Base-by-base conservation (phyloP, 2,329 filamentous ascomycete species). In the Sarocladium strictum region DNA sequence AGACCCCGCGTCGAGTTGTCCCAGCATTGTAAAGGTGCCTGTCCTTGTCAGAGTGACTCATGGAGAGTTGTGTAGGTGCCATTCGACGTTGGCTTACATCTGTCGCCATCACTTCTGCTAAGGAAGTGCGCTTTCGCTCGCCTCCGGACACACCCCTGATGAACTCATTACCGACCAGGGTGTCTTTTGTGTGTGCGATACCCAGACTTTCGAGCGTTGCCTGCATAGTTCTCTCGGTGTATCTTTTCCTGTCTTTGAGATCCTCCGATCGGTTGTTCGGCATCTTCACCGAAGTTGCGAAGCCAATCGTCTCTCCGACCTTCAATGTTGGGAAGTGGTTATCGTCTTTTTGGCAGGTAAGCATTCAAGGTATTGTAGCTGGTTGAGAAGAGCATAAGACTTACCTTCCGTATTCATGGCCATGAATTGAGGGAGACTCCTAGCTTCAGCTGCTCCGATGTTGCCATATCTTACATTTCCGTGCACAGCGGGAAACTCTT, bases 71-170 rank as follows among this genome's bases (percentile, higher is more conserved):
- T 11, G 24, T 3, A 15, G 19, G 11, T 9, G 21, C 17, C 4
- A 19, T 23, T 23, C 21, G n/a, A 19, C n/a, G 23, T 3, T 21
- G 5, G n/a, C 17, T 50, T 12, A 29, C 15, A 7, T 76, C 72
- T 0, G 79, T 79, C 0, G 81, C 77, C 56, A 87, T 65, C 10
- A 76, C 79, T 61, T 89, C 86, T 3, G 84, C 79, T 53, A 89
- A 86, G 1, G 82, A 86, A 0, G 88, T 84, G 59, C 85, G 78
- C 67, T 88, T 88, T 5, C 84, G 70, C 65, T 89, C 85, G 27
- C 86, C 85, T 24, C 85, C 85, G 15, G 80, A 84, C 0, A 89
- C 82, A 60, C 86, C 84, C 3, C 85, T 77, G 0, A 87, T 73
- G 56, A 77, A 86, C 35, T 83, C 83, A 57, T 88, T 80, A 1